Evolutionary conservation across 495 filamentous ascomycete species (phyloP).

Genomic region (Evernia prunastri): DNA sequence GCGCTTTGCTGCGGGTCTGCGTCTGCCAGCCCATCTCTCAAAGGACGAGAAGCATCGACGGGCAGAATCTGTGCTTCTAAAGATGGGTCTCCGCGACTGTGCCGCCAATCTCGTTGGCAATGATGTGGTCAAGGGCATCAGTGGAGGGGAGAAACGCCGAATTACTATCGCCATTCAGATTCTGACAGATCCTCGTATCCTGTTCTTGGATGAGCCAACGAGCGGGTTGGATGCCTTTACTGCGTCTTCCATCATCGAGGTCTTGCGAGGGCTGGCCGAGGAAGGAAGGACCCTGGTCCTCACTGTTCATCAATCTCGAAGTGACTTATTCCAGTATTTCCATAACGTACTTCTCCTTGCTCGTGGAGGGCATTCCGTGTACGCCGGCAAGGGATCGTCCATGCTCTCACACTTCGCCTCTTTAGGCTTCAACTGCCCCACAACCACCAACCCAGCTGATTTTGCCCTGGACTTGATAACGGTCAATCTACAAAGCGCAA

Average conservation of each 20-base stretch:
- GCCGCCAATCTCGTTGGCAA: conserved; percentile 67
- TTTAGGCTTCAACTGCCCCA: conserved; percentile 56
- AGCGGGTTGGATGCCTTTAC: conserved; percentile 72
- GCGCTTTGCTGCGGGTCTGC: conserved; percentile 58
- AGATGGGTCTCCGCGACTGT: conserved; percentile 71
- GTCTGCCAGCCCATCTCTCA: conserved; percentile 62
- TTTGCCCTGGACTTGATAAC: conserved; percentile 72
- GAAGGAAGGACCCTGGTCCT: conserved; percentile 68
- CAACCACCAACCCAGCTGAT: conserved; percentile 65
- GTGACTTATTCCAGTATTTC: conserved; percentile 64
- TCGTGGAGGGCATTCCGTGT: conserved; percentile 59
- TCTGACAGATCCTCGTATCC: conserved; percentile 61
- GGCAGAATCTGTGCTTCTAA: conserved; percentile 63
- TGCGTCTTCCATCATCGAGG: conserved; percentile 65
- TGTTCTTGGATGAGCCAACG: conserved; percentile 69
- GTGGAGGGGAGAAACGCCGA: conserved; percentile 67
- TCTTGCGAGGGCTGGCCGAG: conserved; percentile 58
- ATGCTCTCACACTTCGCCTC: conserved; percentile 60
- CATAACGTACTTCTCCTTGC: conserved; percentile 63
- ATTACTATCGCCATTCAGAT: conserved; percentile 72
- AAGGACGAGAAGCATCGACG: conserved; percentile 54
- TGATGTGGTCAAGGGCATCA: conserved; percentile 67
- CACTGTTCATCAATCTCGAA: conserved; percentile 70
- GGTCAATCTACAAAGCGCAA: conserved; percentile 58
- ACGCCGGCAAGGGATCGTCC: conserved; percentile 53